phyloP scores from a whole-genome alignment of 441 rosid genomes.

The Syzygium syzygioides region DNA sequence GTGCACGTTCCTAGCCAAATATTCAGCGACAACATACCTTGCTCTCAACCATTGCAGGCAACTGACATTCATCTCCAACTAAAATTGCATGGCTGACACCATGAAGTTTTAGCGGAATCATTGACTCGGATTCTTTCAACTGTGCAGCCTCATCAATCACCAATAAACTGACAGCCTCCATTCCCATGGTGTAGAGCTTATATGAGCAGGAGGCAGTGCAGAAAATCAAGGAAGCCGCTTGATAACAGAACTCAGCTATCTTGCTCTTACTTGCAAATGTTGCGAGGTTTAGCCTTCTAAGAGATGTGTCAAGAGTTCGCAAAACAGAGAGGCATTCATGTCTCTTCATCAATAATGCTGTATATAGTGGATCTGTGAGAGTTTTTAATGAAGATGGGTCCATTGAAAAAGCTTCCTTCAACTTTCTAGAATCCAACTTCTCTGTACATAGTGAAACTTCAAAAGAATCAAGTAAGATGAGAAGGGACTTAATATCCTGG shows the following conservation, averaged over 20 bases:
- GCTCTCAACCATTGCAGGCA: conserved; percentile 34
- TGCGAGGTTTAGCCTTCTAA: conserved; percentile 16
- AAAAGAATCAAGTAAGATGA: conserved; percentile 23
- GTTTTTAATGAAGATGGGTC: neutral
- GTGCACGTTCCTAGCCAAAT: neutral
- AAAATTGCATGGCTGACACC: conserved; percentile 28
- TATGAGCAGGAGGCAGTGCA: conserved; percentile 35
- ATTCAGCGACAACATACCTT: conserved; percentile 15
- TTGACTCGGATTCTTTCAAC: conserved; percentile 38
- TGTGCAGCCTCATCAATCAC: conserved; percentile 52
- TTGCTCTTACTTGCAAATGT: neutral
- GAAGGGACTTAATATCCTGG: conserved; percentile 9
- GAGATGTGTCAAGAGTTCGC: conserved; percentile 7
- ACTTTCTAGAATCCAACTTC: conserved; percentile 10
- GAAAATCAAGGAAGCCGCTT: conserved; percentile 21
- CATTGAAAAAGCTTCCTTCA: conserved; percentile 19
- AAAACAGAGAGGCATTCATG: conserved; percentile 19
- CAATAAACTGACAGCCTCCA: conserved; percentile 23
- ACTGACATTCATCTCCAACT: conserved; percentile 41
- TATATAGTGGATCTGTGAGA: neutral
- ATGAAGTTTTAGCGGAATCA: conserved; percentile 32
- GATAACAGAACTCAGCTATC: conserved; percentile 21
- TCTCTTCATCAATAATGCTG: conserved; percentile 7
- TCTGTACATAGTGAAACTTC: conserved; percentile 7
- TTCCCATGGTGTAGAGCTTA: conserved; percentile 15